Evolutionary conservation across 2,329 filamentous ascomycete species (phyloP), one percentile per base, ranked within the genome.

Genomic region (Aspergillus sp.): DNA sequence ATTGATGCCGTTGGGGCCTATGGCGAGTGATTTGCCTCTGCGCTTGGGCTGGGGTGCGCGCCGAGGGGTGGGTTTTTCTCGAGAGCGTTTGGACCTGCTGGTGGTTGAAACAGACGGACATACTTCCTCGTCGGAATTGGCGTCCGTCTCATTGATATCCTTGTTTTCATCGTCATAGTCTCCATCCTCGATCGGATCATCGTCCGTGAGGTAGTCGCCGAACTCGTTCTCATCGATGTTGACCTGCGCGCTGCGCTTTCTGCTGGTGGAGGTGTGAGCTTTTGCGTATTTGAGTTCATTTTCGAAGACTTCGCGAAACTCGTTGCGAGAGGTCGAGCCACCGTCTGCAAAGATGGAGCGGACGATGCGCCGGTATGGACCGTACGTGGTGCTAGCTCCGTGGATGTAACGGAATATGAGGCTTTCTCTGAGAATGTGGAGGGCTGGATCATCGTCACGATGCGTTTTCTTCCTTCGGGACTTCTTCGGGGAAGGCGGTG

Each of bases 331-430:
- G 15, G 60, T 63, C 11, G 68, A 60, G 38, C 70, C 68, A 8
- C 80, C 80, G 64, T 82, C 76, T 4, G 80, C 80, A 64, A 82
- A 82, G 44, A 82, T 75, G 19, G 80, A 77, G 19, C 79, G 71
- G 10, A 82, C 49, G 21, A 82, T 80, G 42, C 78, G 73, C 55
- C 80, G 72, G 23, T 76, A 68, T 21, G 70, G 71, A 7, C 76
- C 75, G 39, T 70, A 71, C 8, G 70, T 68, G 17, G 67, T 66
- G 8, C 62, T 66, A 5, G 68, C 69, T 0, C 69, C 66, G 4
- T 66, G 64, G n/a, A 81, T 74, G 58, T 80, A 82, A 52, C 72
- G 74, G 62, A 74, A 75, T 8, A 82, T 73, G 58, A 82, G 61
- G 53, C 79, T 81, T 11, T 75, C 70, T 25, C 74, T 70, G 39